These are phyloP conservation scores for Pseudoperonospora humuli DNA, from an alignment of 352 stramenopile genomes.

Conservation along the genomic window DNA sequence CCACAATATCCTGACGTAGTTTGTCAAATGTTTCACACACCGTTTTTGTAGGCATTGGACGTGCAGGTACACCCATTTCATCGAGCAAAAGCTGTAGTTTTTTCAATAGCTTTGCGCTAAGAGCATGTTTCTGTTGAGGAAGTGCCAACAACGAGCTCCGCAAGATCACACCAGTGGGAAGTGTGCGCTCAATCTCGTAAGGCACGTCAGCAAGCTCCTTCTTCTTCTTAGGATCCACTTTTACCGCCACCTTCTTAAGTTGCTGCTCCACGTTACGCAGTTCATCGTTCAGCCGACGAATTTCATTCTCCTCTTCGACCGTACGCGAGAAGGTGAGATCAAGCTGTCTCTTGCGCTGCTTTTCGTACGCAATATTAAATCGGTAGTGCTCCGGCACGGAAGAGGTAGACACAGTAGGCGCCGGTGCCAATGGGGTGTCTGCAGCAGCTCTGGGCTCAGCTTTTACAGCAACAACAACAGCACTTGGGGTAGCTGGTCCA, in stretches of 20 bases:
- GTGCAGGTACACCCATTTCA: conserved; percentile 51
- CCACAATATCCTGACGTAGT: conserved; percentile 48
- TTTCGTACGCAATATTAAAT: conserved; percentile 66
- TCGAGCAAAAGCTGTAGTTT: conserved; percentile 62
- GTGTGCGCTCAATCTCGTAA: conserved; percentile 44
- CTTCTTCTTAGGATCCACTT: conserved; percentile 62
- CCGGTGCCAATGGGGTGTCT: conserved; percentile 7
- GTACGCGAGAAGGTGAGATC: conserved; percentile 57
- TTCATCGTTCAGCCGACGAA: conserved; percentile 47
- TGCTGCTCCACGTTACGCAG: conserved; percentile 51
- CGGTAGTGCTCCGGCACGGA: conserved; percentile 27
- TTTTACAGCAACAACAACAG: conserved; percentile 1
- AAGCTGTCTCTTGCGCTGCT: conserved; percentile 61
- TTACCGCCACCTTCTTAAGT: conserved; percentile 57
- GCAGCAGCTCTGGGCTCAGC: conserved; percentile 1
- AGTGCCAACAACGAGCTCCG: conserved; percentile 46
- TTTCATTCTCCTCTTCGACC: conserved; percentile 56
- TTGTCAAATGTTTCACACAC: conserved; percentile 56
- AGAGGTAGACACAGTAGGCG: conserved; percentile 1
- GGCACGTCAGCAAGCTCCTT: conserved; percentile 58
- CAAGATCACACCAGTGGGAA: conserved; percentile 48
- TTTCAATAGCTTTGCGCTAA: conserved; percentile 59
- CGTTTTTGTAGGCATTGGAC: conserved; percentile 63
- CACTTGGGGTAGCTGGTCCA: conserved; percentile 1
- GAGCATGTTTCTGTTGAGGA: conserved; percentile 36